These are phyloP conservation scores for Acer saccharum DNA, from an alignment of 345 rosid genomes.

Conservation along the genomic window DNA sequence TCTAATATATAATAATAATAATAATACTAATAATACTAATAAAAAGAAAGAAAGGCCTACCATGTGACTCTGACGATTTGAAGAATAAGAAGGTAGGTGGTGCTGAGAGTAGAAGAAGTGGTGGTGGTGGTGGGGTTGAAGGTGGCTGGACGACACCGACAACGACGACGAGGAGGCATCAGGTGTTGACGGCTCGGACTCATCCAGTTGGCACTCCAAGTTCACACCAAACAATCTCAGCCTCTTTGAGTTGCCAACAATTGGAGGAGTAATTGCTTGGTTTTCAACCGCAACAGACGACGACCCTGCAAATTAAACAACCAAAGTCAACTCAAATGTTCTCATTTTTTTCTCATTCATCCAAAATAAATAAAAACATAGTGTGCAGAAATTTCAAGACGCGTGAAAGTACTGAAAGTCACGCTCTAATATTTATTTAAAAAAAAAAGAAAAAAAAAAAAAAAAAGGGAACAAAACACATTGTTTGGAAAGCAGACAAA, in stretches of 20 bases:
- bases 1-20: too few relatives aligned
- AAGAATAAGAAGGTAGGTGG: slow-evolving; percentile 30
- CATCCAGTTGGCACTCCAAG: slow-evolving; percentile 77
- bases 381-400: neutral
- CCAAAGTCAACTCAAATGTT: too few relatives aligned
- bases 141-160: too few relatives aligned
- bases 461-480: neutral
- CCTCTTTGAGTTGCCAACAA: slow-evolving; percentile 57
- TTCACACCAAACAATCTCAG: slow-evolving; percentile 89
- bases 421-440: neutral
- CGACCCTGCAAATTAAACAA: too few relatives aligned
- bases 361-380: too few relatives aligned
- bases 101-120: slow-evolving; percentile 32
- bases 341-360: too few relatives aligned
- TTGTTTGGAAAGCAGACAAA: neutral
- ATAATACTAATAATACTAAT: too few relatives aligned
- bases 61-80: slow-evolving; percentile 40
- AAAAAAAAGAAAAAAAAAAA: too few relatives aligned
- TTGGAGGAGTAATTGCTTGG: slow-evolving; percentile 19
- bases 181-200: slow-evolving; percentile 62
- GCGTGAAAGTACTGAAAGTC: neutral
- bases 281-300: slow-evolving; percentile 17
- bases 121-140: slow-evolving; percentile 3
- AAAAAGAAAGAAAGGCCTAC: slow-evolving; percentile 33
- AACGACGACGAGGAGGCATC: slow-evolving; percentile 41